Evolutionary conservation across 805 yeast genomes (phyloP).

Genomic region (Danielia reshetovae): DNA sequence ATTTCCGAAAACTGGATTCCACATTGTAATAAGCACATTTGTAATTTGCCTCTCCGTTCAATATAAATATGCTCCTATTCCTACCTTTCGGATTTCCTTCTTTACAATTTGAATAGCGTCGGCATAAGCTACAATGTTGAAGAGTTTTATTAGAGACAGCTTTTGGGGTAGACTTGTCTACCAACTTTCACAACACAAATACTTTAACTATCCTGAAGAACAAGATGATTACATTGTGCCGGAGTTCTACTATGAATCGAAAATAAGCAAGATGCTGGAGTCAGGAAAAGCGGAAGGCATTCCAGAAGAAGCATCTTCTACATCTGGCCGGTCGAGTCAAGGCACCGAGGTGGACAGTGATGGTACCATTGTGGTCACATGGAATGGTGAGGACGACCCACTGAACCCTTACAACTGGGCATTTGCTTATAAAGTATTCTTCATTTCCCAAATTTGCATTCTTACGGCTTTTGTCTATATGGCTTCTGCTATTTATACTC

Average conservation of each 20-base stretch:
- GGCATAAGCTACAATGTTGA: neutral
- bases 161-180: constrained; percentile 24
- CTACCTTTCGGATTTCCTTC: too few species aligned
- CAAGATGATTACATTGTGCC: constrained; percentile 24
- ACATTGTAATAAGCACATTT: too few species aligned
- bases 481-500: constrained; percentile 54
- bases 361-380: constrained; percentile 19
- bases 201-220: constrained; percentile 24
- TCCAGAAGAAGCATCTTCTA: neutral
- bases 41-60: too few species aligned
- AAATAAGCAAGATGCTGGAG: neutral
- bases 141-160: constrained; percentile 26
- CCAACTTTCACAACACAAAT: constrained; percentile 21
- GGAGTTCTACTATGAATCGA: constrained; percentile 20
- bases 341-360: too few species aligned
- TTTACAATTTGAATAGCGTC: too few species aligned
- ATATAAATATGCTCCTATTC: too few species aligned
- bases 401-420: constrained; percentile 62
- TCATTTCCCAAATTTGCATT: constrained; percentile 37
- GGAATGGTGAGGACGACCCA: constrained; percentile 47
- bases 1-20: too few species aligned
- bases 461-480: constrained; percentile 49
- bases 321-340: too few species aligned
- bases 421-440: constrained; percentile 29
- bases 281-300: neutral